Conservation (phyloP, 371 early-diverging fungal species). For the Sporodiniella umbellata region DNA sequence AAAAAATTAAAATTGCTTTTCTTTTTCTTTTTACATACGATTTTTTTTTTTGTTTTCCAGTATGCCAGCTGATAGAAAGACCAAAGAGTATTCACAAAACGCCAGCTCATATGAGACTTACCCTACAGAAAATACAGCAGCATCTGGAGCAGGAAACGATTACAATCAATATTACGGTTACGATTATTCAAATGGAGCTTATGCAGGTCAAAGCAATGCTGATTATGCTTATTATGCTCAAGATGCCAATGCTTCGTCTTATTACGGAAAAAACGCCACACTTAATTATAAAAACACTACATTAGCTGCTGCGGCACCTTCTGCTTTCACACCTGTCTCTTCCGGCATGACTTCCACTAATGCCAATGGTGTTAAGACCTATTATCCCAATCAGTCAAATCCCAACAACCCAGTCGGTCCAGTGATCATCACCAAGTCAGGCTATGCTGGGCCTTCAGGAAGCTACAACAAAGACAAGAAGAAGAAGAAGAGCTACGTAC, state of each 20-base stretch:
- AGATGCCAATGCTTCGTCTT: constrained; percentile 2
- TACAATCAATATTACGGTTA: constrained; percentile 25
- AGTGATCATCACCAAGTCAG: constrained; percentile 13
- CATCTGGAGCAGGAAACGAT: no score
- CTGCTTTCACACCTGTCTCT: constrained; percentile 5
- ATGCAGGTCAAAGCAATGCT: constrained; percentile 18
- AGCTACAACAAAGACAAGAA: constrained; percentile 19
- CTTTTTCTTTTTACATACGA: background rate
- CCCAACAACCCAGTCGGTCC: constrained; percentile 16
- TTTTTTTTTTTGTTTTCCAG: background rate
- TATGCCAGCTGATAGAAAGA: background rate
- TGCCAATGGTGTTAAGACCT: constrained; percentile 14
- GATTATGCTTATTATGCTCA: constrained; percentile 27
- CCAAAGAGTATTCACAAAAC: background rate
- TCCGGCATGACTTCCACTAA: background rate
- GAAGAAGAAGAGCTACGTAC: constrained; percentile 62
- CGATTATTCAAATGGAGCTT: constrained; percentile 23
- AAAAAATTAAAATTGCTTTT: background rate
- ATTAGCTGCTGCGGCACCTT: background rate
- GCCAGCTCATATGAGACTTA: background rate
- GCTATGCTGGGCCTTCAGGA: constrained; percentile 18
- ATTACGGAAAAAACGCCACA: background rate
- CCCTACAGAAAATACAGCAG: no score
- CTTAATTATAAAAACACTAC: background rate
- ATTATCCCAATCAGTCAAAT: constrained; percentile 14